These are phyloP conservation scores for Apiospora sp. DNA, from an alignment of 2,329 filamentous ascomycete species.

Conservation along the genomic window DNA sequence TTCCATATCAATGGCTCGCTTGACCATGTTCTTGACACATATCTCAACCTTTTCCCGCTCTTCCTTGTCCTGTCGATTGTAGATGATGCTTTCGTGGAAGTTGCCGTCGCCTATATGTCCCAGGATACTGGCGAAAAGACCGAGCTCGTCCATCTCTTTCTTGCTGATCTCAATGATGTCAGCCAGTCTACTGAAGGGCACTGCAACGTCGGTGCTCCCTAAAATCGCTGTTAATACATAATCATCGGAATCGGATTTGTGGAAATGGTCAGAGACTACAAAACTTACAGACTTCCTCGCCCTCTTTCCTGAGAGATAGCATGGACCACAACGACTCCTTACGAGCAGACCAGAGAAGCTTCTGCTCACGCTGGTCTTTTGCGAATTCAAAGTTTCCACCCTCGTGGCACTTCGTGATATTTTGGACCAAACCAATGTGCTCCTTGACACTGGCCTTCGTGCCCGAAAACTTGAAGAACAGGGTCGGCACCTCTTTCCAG, in stretches of 20 bases:
- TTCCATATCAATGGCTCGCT: slow-evolving; percentile 91
- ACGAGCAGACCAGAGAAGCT: slow-evolving; percentile 79
- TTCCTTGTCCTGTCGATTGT: slow-evolving; percentile 72
- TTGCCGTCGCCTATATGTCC: slow-evolving; percentile 95
- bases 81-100: slow-evolving; percentile 93
- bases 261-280: not conserved
- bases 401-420: slow-evolving; percentile 70
- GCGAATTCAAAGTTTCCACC: slow-evolving; percentile 80
- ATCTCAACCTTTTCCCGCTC: slow-evolving; percentile 80
- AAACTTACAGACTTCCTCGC: slow-evolving; percentile 76
- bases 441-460: slow-evolving; percentile 80
- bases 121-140: slow-evolving; percentile 85
- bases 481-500: slow-evolving; percentile 79
- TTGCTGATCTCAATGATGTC: slow-evolving; percentile 85
- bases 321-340: slow-evolving; percentile 89
- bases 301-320: slow-evolving; percentile 71
- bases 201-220: slow-evolving; percentile 85
- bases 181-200: slow-evolving; percentile 77
- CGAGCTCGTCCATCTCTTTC: slow-evolving; percentile 85
- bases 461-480: slow-evolving; percentile 89
- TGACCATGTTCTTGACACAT: slow-evolving; percentile 89
- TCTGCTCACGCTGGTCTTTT: slow-evolving; percentile 72
- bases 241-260: not conserved
- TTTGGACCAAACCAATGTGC: slow-evolving; percentile 74
- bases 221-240: not conserved